phyloP scores from a whole-genome alignment of 192 early-diverging fungal species.

The Podila verticillata region DNA sequence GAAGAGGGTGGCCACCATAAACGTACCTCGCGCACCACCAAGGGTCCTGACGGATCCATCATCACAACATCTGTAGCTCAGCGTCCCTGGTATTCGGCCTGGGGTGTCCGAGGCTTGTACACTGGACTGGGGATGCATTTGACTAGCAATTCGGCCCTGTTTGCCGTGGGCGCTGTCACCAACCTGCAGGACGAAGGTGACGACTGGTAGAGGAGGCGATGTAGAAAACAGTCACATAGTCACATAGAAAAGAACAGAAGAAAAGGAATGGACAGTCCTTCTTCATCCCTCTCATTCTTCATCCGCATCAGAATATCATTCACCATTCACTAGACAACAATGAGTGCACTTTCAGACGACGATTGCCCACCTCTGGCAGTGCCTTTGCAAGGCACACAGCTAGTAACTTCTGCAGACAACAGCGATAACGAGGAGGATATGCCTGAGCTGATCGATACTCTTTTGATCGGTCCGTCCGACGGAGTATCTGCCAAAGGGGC shows the following conservation, averaged over 20 bases:
- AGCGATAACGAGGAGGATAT: conserved; percentile 37
- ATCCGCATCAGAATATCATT: neutral
- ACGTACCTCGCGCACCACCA: conserved; percentile 21
- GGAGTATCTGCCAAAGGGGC: neutral
- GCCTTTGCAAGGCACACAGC: neutral
- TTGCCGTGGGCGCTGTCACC: conserved; percentile 71
- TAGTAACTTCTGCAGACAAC: neutral
- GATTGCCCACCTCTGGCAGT: conserved; percentile 39
- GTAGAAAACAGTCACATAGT: neutral
- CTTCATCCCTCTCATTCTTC: neutral
- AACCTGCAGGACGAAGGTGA: conserved; percentile 65
- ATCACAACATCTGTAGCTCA: conserved; percentile 14
- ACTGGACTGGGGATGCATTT: conserved; percentile 77
- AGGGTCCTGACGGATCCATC: conserved; percentile 9
- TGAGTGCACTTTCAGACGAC: conserved; percentile 20
- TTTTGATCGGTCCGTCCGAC: neutral
- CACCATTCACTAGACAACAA: neutral
- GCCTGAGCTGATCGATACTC: conserved; percentile 34
- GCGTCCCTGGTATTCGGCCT: conserved; percentile 56
- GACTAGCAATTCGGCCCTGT: conserved; percentile 65
- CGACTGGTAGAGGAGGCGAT: conserved; percentile 24
- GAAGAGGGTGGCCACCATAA: conserved; percentile 75
- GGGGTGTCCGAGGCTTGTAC: conserved; percentile 78
- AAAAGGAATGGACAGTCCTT: neutral
- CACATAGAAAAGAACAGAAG: neutral